Evolutionary conservation across 305 asterid species (phyloP).

Genomic region (Fraxinus nigra): DNA sequence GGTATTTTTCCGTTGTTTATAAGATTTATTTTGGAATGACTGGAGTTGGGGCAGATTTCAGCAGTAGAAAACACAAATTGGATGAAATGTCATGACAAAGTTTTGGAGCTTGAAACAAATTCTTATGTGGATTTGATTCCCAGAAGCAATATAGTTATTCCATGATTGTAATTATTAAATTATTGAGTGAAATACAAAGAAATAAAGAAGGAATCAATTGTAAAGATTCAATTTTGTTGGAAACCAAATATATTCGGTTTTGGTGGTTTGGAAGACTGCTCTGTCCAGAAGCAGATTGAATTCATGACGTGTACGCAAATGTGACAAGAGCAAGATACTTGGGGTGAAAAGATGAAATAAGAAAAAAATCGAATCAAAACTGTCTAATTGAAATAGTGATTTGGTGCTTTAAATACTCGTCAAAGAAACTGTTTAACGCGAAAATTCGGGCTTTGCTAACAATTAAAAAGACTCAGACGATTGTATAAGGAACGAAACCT

Average conservation of each 20-base stretch:
- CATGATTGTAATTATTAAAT: neutral
- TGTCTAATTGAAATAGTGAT: too few species aligned
- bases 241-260: neutral
- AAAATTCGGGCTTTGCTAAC: too few species aligned
- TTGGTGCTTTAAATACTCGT: too few species aligned
- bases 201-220: neutral
- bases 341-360: neutral
- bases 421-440: too few species aligned
- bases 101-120: neutral
- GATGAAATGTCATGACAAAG: neutral
- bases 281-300: neutral
- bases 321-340: neutral
- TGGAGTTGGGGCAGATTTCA: constrained; percentile 1
- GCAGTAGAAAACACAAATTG: neutral
- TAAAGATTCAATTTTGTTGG: neutral
- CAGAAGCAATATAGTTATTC: neutral
- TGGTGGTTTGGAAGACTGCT: neutral
- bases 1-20: neutral
- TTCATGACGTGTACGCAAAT: neutral
- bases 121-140: neutral
- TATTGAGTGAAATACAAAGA: neutral
- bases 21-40: neutral
- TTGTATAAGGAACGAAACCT: too few species aligned
- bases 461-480: too few species aligned
- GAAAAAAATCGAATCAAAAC: too few species aligned